Conservation (phyloP, 352 stramenopile genomes). For the Globisporangium okanoganense region DNA sequence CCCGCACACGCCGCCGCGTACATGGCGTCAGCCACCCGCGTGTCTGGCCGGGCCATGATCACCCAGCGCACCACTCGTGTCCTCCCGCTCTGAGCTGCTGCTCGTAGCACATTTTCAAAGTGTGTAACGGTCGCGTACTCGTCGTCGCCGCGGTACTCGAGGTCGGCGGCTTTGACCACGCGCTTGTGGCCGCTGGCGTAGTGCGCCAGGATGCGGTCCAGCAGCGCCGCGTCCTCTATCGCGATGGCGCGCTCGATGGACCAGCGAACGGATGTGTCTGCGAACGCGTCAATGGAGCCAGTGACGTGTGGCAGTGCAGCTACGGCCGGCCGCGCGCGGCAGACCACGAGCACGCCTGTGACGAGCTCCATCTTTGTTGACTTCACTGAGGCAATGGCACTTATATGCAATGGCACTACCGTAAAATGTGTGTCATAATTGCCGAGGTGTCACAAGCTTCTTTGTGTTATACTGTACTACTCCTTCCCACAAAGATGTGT, state of each 20-base stretch:
- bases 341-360: not conserved
- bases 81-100: not conserved
- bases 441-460: no score
- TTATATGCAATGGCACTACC: no score
- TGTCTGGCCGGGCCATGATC: constrained; percentile 1
- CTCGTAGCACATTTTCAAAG: not conserved
- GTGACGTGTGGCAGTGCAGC: not conserved
- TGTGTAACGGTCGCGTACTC: not conserved
- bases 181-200: not conserved
- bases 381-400: no score
- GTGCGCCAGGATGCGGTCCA: constrained; percentile 7
- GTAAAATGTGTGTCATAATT: no score
- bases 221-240: not conserved
- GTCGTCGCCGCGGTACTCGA: constrained; percentile 11
- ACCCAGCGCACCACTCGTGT: constrained; percentile 5
- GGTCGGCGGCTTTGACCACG: constrained; percentile 2
- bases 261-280: not conserved
- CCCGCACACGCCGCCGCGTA: not conserved
- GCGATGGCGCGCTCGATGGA: not conserved
- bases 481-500: no score
- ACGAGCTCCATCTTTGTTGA: constrained; percentile 7
- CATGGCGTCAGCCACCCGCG: constrained; percentile 5
- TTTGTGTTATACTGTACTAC: no score
- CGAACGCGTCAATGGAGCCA: constrained; percentile 3
- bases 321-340: not conserved